A percentile compares a stretch with the other conserved stretches of the same genome.
phyloP scores from a whole-genome alignment of 495 filamentous ascomycete species.

The Collariella sp. region DNA sequence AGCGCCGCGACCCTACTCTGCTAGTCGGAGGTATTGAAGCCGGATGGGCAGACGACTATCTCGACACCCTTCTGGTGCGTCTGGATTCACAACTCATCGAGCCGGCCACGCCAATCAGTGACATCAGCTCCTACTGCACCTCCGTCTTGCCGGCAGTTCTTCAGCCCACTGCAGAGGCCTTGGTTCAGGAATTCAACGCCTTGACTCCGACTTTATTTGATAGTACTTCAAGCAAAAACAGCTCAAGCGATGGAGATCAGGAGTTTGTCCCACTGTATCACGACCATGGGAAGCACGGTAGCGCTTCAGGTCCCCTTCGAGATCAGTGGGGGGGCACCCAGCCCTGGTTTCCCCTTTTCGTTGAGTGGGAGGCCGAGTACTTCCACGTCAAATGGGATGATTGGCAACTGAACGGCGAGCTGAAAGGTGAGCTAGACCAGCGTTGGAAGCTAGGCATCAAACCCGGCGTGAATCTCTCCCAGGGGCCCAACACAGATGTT shows the following conservation, averaged over 20 bases:
- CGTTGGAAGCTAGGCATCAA: no score
- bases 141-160: neutral
- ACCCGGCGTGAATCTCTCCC: no score
- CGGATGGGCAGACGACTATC: constrained; percentile 41
- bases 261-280: neutral
- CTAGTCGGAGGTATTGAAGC: constrained; percentile 34
- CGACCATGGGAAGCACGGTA: neutral
- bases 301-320: constrained; percentile 17
- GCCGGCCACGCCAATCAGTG: no score
- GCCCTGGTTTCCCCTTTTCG: constrained; percentile 43
- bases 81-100: constrained; percentile 22
- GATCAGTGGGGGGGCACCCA: constrained; percentile 37
- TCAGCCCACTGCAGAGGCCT: neutral
- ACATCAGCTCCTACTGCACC: no score
- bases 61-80: constrained; percentile 29
- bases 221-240: no score
- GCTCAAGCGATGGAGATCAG: no score
- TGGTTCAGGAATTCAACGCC: neutral
- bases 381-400: constrained; percentile 33
- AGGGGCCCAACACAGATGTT: constrained; percentile 16
- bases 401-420: constrained; percentile 23
- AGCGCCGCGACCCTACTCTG: constrained; percentile 39
- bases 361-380: constrained; percentile 49
- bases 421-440: neutral
- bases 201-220: no score